Evolutionary conservation across 2,329 filamentous ascomycete genomes (phyloP).

Genomic region (Bertia moriformis): DNA sequence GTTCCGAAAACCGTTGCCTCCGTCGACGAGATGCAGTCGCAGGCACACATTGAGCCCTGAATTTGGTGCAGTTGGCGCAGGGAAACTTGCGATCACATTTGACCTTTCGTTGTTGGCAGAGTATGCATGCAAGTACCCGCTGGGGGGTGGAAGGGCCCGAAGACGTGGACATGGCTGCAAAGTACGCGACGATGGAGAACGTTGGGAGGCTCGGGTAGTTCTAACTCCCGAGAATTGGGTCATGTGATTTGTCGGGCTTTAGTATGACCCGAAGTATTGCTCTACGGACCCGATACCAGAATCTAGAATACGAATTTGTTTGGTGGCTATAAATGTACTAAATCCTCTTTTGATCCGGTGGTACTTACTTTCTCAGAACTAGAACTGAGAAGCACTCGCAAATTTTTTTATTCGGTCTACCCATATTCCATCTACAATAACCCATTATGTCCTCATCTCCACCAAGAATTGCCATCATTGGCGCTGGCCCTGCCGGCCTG

Average conservation of each 20-base stretch:
- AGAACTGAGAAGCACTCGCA: no score
- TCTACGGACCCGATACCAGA: constrained; percentile 4
- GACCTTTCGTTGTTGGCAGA: constrained; percentile 65
- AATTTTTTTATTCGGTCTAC: neutral
- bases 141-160: neutral
- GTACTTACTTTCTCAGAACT: no score
- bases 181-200: no score
- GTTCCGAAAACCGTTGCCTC: constrained; percentile 54
- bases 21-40: constrained; percentile 39
- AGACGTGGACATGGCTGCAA: no score
- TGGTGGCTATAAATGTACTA: no score
- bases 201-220: no score
- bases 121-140: constrained; percentile 43
- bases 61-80: constrained; percentile 54
- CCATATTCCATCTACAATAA: neutral
- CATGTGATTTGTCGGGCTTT: constrained; percentile 1
- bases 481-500: constrained; percentile 28
- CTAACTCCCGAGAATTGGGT: no score
- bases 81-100: constrained; percentile 62
- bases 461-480: constrained; percentile 25
- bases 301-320: neutral
- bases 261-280: neutral
- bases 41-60: constrained; percentile 43
- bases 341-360: no score
- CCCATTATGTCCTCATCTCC: no score